phyloP scores from a whole-genome alignment of 2,329 filamentous ascomycete species.

The Cladosporium sp. region DNA sequence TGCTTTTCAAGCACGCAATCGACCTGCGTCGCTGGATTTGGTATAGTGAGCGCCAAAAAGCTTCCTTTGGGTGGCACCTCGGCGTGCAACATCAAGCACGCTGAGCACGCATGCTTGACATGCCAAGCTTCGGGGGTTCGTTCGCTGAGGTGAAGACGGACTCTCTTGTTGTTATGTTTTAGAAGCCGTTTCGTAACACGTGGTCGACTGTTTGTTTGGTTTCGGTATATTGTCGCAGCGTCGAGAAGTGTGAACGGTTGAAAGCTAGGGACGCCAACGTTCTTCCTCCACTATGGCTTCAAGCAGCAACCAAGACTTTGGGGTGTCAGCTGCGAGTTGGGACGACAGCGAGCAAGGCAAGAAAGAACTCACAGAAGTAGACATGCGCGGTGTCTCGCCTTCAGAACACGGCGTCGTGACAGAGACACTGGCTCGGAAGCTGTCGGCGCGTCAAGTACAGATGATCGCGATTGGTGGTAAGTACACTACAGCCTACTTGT shows the following conservation, averaged over 20 bases:
- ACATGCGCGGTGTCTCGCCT: not conserved
- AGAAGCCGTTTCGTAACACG: not conserved
- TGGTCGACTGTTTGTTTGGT: not conserved
- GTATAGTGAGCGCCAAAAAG: conserved; percentile 11
- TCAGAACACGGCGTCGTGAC: not conserved
- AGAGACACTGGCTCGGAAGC: conserved; percentile 51
- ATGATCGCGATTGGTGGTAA: conserved; percentile 68
- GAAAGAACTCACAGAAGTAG: conserved; percentile 13
- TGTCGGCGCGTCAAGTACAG: conserved; percentile 58
- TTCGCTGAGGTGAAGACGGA: not conserved
- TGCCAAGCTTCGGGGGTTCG: not conserved
- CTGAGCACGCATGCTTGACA: not conserved
- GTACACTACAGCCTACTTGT: not conserved
- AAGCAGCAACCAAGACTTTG: not conserved
- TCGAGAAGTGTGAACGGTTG: not conserved
- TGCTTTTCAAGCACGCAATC: conserved; percentile 17
- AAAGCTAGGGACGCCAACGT: not conserved
- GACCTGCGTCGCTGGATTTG: not conserved
- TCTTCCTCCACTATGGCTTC: not conserved
- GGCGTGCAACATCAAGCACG: conserved; percentile 16
- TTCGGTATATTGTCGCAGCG: not conserved
- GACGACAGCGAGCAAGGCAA: conserved; percentile 9
- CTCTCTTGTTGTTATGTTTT: not conserved
- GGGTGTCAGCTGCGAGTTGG: not conserved
- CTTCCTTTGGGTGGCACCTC: conserved; percentile 12